Base-by-base conservation (phyloP, 805 yeast genomes). In the Suhomyces sp. region DNA sequence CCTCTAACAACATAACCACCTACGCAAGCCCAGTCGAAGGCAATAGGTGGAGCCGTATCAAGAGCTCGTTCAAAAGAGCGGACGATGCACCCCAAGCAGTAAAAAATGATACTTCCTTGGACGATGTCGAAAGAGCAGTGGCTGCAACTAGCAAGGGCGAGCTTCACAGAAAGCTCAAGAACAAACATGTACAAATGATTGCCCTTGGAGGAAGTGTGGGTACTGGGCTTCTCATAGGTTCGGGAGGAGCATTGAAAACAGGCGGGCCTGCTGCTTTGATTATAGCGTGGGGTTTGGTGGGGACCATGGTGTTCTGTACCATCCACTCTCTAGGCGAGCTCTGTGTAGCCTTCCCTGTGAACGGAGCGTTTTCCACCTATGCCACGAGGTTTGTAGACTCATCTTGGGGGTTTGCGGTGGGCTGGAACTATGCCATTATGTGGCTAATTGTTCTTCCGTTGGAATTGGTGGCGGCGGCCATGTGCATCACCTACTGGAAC, bases 271-370 rank as follows among this genome's bases (percentile, higher is more conserved):
- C 77, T 3, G 67, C 76, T 17, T 75, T 55, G 35, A 71, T 84
- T 9, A 75, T 84, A 37, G 87, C 85, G 7, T 83, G 82, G 66
- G 71, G 77, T 2, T 61, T 85, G 50, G 79, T 83, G 53, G 86
- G 86, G 22, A 62, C 77, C 9, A 79, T 83, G 77, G 77, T 85
- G 19, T 82, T 78, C 65, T 75, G 79, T 54, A 83, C 83, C 49
- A 80, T 84, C 58, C 80, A 78, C 52, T 80, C 84, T n/a, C 77
- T 83, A 57, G 88, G 89, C 53, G 90, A 85, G 61, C 72, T 80
- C 53, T 89, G 85, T 56, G 82, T 81, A 50, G 73, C 66, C 47
- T 64, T 63, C 63, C 77, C 69, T 44, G 71, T 65, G 55, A 57
- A 54, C 49, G 77, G 77, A 22, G 72, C 77, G 3, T 72, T 72